Evolutionary conservation across 306 rosid genomes (phyloP).

Genomic region (Ceratonia siliqua): DNA sequence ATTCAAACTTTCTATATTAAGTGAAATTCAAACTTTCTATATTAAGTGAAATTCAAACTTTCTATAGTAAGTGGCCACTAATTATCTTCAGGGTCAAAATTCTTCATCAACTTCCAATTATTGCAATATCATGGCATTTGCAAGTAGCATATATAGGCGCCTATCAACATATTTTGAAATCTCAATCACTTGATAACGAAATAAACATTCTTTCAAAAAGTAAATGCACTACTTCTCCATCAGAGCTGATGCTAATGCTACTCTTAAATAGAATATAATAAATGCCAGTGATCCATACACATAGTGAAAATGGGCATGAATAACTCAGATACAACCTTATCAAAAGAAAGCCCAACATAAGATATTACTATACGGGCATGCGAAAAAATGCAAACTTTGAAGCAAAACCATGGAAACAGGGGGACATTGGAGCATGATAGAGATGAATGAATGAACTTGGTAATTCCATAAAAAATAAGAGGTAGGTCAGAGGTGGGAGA

Average conservation of each 20-base stretch:
- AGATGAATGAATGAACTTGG: conserved; percentile 48
- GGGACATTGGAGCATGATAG: not conserved
- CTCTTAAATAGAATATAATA: too few species aligned
- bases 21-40: too few species aligned
- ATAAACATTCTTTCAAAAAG: not conserved
- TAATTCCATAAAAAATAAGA: conserved; percentile 65
- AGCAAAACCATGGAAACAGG: not conserved
- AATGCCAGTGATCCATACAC: conserved; percentile 76
- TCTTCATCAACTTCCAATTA: conserved; percentile 7
- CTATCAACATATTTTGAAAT: not conserved
- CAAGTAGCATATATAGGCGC: not conserved
- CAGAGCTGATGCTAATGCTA: too few species aligned
- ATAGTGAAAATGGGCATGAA: conserved; percentile 65
- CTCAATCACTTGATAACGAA: not conserved
- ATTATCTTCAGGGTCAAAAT: conserved; percentile 9
- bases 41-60: too few species aligned
- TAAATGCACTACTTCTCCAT: too few species aligned
- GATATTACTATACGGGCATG: not conserved
- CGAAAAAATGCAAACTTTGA: not conserved
- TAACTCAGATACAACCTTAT: conserved; percentile 48
- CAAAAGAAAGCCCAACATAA: not conserved
- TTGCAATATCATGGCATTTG: conserved; percentile 1
- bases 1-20: conserved; percentile 5
- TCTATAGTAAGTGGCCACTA: not conserved
- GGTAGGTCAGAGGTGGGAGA: conserved; percentile 54